These are phyloP conservation scores for Aspergillus thermomutatus DNA, from an alignment of 2,329 filamentous ascomycete genomes.

Conservation along the genomic window DNA sequence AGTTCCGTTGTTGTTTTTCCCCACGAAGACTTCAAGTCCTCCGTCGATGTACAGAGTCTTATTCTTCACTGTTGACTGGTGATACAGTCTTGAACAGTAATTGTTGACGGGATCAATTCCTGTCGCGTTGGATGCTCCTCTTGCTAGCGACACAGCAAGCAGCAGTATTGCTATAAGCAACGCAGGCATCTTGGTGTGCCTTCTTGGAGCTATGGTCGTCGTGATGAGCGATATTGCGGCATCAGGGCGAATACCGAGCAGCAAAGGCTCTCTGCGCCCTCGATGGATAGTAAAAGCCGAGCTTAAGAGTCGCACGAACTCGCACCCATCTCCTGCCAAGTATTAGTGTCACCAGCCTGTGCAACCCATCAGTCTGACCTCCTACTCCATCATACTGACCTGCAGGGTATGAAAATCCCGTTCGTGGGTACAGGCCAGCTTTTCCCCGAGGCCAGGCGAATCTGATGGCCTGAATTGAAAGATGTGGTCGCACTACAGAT, in stretches of 20 bases:
- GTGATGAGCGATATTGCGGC: neutral
- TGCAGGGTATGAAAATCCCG: neutral
- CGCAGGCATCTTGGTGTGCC: neutral
- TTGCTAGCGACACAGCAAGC: constrained; percentile 14
- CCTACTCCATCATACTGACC: neutral
- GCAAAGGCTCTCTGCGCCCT: neutral
- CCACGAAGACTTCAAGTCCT: constrained; percentile 24
- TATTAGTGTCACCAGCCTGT: neutral
- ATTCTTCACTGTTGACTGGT: constrained; percentile 30
- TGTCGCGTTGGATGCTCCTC: constrained; percentile 11
- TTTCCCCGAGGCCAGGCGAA: neutral
- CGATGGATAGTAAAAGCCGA: neutral
- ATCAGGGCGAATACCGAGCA: neutral
- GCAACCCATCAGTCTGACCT: neutral
- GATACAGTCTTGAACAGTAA: constrained; percentile 26
- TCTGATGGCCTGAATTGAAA: neutral
- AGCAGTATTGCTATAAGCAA: neutral
- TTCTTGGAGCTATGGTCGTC: neutral
- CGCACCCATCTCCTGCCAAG: neutral
- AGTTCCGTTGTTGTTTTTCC: constrained; percentile 12
- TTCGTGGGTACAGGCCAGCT: neutral
- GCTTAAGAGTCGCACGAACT: neutral
- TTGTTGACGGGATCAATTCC: constrained; percentile 23
- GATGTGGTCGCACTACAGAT: neutral
- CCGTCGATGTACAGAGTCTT: constrained; percentile 29